phyloP scores from a whole-genome alignment of 1,284 basidiomycete species.

The Serendipita sp. region DNA sequence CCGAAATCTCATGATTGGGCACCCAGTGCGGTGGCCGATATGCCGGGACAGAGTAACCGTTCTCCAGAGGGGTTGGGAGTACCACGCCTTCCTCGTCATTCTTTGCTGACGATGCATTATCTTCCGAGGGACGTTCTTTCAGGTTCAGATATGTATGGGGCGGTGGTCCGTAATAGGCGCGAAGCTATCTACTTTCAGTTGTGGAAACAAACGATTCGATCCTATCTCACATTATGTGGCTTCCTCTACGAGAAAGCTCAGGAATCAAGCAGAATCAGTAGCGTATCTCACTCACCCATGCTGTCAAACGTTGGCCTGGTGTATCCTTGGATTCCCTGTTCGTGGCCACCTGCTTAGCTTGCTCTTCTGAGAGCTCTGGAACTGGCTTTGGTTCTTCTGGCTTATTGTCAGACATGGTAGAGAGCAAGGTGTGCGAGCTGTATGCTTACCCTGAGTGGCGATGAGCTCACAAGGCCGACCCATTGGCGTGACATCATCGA shows the following conservation, averaged over 20 bases:
- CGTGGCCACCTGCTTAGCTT: not conserved
- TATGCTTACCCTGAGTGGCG: not conserved
- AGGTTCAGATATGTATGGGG: not conserved
- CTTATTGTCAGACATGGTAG: not conserved
- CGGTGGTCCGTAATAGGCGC: not conserved
- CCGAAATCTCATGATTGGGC: not conserved
- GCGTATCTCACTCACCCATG: not conserved
- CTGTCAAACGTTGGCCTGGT: not conserved
- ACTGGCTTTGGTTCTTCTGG: not conserved
- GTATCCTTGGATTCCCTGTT: not conserved
- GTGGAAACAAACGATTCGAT: not conserved
- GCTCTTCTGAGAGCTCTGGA: not conserved
- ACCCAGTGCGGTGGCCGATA: slow-evolving; percentile 2
- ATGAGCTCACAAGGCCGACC: not conserved
- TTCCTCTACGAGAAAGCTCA: not conserved
- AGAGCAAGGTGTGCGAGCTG: not conserved
- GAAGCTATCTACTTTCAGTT: not conserved
- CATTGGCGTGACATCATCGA: not conserved
- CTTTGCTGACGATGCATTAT: not conserved
- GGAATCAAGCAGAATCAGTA: no score
- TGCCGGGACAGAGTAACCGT: not conserved
- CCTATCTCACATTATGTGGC: not conserved
- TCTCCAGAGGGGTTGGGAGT: not conserved
- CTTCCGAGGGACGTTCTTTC: not conserved
- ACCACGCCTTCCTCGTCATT: not conserved